Evolutionary conservation across 2,329 filamentous ascomycete species (phyloP).

Genomic region (Intubia oerlemansii): DNA sequence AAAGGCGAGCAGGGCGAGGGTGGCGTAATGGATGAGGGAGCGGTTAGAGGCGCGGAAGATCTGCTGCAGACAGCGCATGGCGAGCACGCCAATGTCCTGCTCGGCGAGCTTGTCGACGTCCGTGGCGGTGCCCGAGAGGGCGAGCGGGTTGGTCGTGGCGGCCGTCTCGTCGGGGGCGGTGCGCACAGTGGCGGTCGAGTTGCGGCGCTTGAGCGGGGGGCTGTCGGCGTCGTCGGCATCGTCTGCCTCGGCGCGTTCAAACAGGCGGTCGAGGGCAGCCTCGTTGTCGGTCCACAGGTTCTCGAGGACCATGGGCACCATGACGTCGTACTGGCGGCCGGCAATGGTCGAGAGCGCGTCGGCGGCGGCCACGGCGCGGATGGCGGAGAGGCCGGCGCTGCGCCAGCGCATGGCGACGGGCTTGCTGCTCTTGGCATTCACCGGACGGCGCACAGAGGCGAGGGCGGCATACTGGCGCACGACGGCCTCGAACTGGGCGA

Average conservation of each 20-base stretch:
- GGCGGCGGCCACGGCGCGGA: slow-evolving; percentile 61
- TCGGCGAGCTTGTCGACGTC: slow-evolving; percentile 83
- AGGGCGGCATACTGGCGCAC: slow-evolving; percentile 62
- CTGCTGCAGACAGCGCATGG: slow-evolving; percentile 67
- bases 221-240: slow-evolving; percentile 48
- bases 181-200: slow-evolving; percentile 59
- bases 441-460: slow-evolving; percentile 40
- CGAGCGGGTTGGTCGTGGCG: slow-evolving; percentile 43
- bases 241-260: slow-evolving; percentile 42
- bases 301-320: slow-evolving; percentile 69
- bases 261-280: slow-evolving; percentile 45
- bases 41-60: slow-evolving; percentile 71
- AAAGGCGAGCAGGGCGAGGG: slow-evolving; percentile 52
- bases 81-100: slow-evolving; percentile 67
- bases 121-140: slow-evolving; percentile 58
- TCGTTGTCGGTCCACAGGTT: slow-evolving; percentile 64
- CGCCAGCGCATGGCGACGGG: slow-evolving; percentile 64
- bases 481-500: slow-evolving; percentile 62
- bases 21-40: slow-evolving; percentile 60
- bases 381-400: slow-evolving; percentile 51
- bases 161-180: slow-evolving; percentile 47
- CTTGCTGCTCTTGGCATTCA: slow-evolving; percentile 37
- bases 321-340: slow-evolving; percentile 52
- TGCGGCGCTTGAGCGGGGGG: slow-evolving; percentile 36
- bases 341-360: slow-evolving; percentile 58